A percentile compares a stretch with the other conserved stretches of the same genome.
Evolutionary conservation across 164 flowering plant species (phyloP).

Genomic region (Magnolia officinalis): DNA sequence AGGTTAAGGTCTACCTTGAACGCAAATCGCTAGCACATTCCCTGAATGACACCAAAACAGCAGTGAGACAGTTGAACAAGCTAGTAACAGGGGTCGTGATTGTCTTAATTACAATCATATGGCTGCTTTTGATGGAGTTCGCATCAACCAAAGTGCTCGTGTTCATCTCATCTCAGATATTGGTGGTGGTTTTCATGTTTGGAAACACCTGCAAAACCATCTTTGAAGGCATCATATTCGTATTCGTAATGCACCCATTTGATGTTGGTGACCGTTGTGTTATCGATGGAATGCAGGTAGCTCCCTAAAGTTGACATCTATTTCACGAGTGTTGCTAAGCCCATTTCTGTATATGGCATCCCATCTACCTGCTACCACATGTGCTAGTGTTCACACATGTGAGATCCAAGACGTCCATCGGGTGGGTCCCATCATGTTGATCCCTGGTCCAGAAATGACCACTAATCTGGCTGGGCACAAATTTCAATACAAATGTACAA

Average conservation of each 20-base stretch:
- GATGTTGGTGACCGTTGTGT: constrained; percentile 98
- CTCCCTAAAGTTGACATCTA: neutral
- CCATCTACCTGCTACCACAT: neutral
- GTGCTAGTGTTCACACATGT: neutral
- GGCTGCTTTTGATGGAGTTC: constrained; percentile 69
- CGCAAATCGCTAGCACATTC: constrained; percentile 78
- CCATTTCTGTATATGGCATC: neutral
- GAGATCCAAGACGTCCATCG: neutral
- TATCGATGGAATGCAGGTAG: constrained; percentile 90
- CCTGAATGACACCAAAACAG: constrained; percentile 82
- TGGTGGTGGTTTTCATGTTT: constrained; percentile 66
- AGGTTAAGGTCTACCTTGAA: constrained; percentile 73
- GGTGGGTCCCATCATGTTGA: neutral
- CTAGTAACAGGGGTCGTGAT: constrained; percentile 42
- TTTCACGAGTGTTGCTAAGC: neutral
- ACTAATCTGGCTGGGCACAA: neutral
- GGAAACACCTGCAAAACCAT: constrained; percentile 72
- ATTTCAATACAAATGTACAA: too few relatives aligned
- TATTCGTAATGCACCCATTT: constrained; percentile 89
- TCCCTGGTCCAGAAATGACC: neutral
- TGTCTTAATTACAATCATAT: constrained; percentile 44
- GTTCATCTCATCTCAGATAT: constrained; percentile 72
- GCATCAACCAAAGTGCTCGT: constrained; percentile 64
- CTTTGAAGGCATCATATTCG: constrained; percentile 86
- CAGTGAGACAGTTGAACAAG: constrained; percentile 73